Percentiles rank a stretch among this genome's conserved stretches.
Evolutionary conservation across 2,329 filamentous ascomycete species (phyloP).

Genomic region (Periconia digitata): DNA sequence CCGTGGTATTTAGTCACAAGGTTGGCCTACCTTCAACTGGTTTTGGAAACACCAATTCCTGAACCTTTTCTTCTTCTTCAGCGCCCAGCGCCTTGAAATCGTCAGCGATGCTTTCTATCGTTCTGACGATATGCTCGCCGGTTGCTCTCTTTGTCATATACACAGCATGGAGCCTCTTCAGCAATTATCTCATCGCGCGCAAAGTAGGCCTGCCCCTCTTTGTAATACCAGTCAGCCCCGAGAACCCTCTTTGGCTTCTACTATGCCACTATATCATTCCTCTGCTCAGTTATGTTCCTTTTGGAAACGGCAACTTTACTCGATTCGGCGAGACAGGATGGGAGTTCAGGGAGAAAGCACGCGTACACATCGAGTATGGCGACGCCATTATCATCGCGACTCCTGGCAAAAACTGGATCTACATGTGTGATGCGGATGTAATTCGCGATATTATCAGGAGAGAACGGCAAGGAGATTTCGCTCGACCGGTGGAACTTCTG

Average conservation of each 20-base stretch:
- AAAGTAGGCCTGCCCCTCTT: constrained; percentile 4
- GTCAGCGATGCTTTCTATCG: not conserved
- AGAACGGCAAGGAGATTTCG: constrained; percentile 14
- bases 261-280: constrained; percentile 7
- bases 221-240: constrained; percentile 18
- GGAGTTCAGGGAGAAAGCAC: constrained; percentile 21
- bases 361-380: constrained; percentile 16
- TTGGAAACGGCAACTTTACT: constrained; percentile 16
- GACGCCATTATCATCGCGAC: constrained; percentile 18
- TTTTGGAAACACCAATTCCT: no score
- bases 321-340: constrained; percentile 19
- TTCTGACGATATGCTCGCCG: not conserved
- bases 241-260: constrained; percentile 25
- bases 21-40: no score
- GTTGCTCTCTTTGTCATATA: not conserved
- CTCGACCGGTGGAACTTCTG: constrained; percentile 16
- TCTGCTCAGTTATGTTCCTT: constrained; percentile 12
- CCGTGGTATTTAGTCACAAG: no score
- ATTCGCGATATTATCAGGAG: constrained; percentile 11
- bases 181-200: constrained; percentile 11
- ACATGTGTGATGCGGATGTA: constrained; percentile 11
- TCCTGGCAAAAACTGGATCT: constrained; percentile 13
- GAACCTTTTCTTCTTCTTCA: no score
- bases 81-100: no score
- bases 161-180: not conserved